Percentiles rank a stretch among this genome's conserved stretches.
Conservation (phyloP, 345 rosid species). For the Carallia pectinifolia region DNA sequence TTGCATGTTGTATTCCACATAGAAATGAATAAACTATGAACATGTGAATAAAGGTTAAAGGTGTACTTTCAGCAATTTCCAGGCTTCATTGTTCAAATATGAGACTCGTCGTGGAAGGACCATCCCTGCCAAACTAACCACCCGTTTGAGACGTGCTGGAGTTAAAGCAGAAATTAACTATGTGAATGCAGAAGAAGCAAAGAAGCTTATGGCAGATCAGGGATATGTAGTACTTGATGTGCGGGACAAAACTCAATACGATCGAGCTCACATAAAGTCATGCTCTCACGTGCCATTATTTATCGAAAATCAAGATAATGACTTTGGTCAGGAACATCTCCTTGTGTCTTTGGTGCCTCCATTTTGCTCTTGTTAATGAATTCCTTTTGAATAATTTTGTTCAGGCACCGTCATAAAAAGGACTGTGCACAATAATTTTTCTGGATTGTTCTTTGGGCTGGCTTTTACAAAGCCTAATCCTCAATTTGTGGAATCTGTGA, state of each 20-base stretch:
- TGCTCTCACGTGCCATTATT: slow-evolving; percentile 83
- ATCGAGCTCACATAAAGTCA: slow-evolving; percentile 80
- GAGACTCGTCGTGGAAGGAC: slow-evolving; percentile 41
- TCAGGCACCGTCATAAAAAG: slow-evolving; percentile 81
- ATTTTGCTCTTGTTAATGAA: background rate
- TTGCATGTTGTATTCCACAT: background rate
- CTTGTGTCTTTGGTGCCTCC: background rate
- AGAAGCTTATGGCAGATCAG: slow-evolving; percentile 52
- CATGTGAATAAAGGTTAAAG: slow-evolving; percentile 25
- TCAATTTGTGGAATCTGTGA: slow-evolving; percentile 58
- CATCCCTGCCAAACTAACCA: slow-evolving; percentile 28
- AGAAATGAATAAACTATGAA: slow-evolving; percentile 11
- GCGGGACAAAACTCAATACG: slow-evolving; percentile 69
- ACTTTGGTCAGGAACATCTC: slow-evolving; percentile 45
- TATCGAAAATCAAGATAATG: slow-evolving; percentile 77
- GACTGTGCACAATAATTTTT: slow-evolving; percentile 84
- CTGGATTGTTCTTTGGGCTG: slow-evolving; percentile 85
- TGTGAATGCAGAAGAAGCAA: slow-evolving; percentile 82
- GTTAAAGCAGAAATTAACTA: slow-evolving; percentile 75
- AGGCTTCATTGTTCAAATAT: slow-evolving; percentile 39
- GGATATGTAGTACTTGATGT: slow-evolving; percentile 74
- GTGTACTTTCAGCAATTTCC: slow-evolving; percentile 53
- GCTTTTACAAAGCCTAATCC: slow-evolving; percentile 82
- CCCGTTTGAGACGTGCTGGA: slow-evolving; percentile 38
- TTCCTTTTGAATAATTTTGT: background rate